Evolutionary conservation across 2,329 filamentous ascomycete genomes (phyloP), one percentile per base, ranked within the genome.

Genomic region (Trichoderma simmonsii): DNA sequence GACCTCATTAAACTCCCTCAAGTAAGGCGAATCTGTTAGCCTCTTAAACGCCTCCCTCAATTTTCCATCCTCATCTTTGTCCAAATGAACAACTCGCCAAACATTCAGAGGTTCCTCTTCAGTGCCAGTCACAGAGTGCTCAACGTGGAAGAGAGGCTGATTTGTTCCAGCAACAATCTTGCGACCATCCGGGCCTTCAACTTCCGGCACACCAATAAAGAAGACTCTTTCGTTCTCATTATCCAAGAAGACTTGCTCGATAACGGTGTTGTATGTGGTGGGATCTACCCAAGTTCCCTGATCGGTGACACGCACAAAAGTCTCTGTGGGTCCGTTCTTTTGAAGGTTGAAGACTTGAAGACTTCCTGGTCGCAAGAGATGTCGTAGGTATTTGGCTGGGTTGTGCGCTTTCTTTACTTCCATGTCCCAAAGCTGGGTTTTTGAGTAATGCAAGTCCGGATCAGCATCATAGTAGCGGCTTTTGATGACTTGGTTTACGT

Each of bases 251-350:
- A 75, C 74, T 54, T 70, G 66, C 70, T 75, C 73, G 30, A 75
- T 74, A 7, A 75, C 73, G 4, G 56, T 75, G 30, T 39, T 61
- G 60, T 67, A 75, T 1, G 63, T 61, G 12, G 28, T 56, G 7
- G 57, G 59, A 62, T 73, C 89, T 75, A 84, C 88, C 67, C 92
- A 80, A 76, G 87, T 90, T 73, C 85, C 82, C 76, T 90, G 88
- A 54, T 92, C 90, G 48, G 83, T 83, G 62, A 92, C 89, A 1
- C 89, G 89, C 1, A 70, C 68, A 70, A 75, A 75, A 11, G 66
- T 74, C 62, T 75, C 74, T 36, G 56, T 39, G 24, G 69, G 63
- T 8, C 73, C 74, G 21, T 73, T 57, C 39, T 60, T 71, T 32
- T 69, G 59, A 14, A 70, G 18, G 64, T 73, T 62, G n/a, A 74